Conservation (phyloP, 2,329 filamentous ascomycete genomes). For the Trichoderma oligosporum region DNA sequence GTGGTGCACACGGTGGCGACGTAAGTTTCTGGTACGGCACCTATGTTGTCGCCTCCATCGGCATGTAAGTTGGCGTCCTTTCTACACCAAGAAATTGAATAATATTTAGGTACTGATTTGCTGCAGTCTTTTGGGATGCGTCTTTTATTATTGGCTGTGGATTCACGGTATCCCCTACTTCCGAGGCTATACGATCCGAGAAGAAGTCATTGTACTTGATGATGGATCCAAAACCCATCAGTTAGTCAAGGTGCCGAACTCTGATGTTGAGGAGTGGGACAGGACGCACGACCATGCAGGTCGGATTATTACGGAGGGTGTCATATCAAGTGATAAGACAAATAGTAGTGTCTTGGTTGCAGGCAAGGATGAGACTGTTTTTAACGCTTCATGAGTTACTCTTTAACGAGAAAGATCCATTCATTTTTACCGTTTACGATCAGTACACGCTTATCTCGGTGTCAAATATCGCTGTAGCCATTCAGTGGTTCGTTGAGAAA, state of each 20-base stretch:
- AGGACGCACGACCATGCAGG: constrained; percentile 23
- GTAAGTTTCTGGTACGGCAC: constrained; percentile 73
- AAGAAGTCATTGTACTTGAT: constrained; percentile 50
- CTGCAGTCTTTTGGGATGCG: constrained; percentile 48
- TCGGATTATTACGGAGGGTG: constrained; percentile 1
- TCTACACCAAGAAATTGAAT: neutral
- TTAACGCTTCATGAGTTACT: neutral
- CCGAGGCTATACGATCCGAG: constrained; percentile 52
- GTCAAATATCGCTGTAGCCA: neutral
- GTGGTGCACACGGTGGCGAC: constrained; percentile 56
- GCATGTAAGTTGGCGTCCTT: constrained; percentile 47
- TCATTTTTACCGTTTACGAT: neutral
- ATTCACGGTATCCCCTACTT: constrained; percentile 52
- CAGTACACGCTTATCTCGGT: neutral
- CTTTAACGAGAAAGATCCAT: neutral
- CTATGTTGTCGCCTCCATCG: constrained; percentile 62
- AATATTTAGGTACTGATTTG: neutral
- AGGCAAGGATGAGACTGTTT: neutral
- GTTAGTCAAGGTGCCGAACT: constrained; percentile 51
- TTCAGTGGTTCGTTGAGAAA: neutral
- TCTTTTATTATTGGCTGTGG: constrained; percentile 57
- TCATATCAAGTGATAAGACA: neutral
- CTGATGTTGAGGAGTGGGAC: constrained; percentile 55
- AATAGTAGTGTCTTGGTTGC: neutral
- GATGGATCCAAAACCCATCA: constrained; percentile 42